These are phyloP conservation scores for Coix lacrymajobi DNA, from an alignment of 176 grass and related monocot genomes.

Conservation along the genomic window DNA sequence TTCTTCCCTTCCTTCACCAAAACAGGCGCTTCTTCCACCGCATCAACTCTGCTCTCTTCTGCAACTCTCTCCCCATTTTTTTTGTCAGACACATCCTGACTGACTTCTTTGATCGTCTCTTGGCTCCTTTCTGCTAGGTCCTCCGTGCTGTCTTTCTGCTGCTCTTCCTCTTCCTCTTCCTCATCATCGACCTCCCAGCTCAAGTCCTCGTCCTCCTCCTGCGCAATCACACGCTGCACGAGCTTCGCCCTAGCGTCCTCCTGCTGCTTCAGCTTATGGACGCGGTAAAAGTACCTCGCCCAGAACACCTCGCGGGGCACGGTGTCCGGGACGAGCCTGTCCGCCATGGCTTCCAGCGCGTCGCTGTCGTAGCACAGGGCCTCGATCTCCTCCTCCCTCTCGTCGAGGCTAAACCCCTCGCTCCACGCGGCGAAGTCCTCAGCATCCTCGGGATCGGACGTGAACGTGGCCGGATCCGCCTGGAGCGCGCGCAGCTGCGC, in stretches of 20 bases:
- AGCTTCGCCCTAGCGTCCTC: conserved; percentile 80
- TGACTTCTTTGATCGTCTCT: conserved; percentile 10
- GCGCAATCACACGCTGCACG: conserved; percentile 65
- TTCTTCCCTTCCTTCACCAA: conserved; percentile 9
- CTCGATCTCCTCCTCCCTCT: conserved; percentile 72
- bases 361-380: conserved; percentile 60
- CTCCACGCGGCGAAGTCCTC: conserved; percentile 72
- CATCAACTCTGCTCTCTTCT: not conserved
- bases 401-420: conserved; percentile 52
- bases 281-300: conserved; percentile 75
- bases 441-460: conserved; percentile 59
- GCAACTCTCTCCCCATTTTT: not conserved
- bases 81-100: not conserved
- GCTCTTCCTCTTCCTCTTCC: conserved; percentile 32
- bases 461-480: conserved; percentile 74
- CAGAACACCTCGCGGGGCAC: conserved; percentile 76
- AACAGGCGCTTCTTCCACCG: not conserved
- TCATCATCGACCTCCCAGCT: conserved; percentile 77
- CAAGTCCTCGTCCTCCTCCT: conserved; percentile 81
- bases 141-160: conserved; percentile 12
- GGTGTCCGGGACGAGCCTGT: conserved; percentile 57
- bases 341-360: conserved; percentile 46
- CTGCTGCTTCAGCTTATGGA: conserved; percentile 69
- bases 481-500: conserved; percentile 70
- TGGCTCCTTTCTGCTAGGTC: conserved; percentile 14